Percentiles rank a stretch among this genome's conserved stretches.
phyloP scores from a whole-genome alignment of 1,284 basidiomycete species.

The Irpex rosettiformis region DNA sequence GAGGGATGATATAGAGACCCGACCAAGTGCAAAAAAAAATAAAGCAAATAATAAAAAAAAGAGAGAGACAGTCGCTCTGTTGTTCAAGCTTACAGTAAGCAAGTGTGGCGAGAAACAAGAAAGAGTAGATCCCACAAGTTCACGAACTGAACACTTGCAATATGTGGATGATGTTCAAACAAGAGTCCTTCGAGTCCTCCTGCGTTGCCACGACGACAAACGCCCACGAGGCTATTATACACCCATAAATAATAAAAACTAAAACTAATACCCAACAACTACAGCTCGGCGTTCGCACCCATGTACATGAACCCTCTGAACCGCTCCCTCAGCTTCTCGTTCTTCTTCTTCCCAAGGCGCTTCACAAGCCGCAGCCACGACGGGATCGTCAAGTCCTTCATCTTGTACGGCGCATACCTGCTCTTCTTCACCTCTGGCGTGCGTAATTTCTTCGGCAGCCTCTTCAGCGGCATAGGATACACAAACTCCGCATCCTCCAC shows the following conservation, averaged over 20 bases:
- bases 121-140: background rate
- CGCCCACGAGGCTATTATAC: conserved; percentile 3
- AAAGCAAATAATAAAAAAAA: background rate
- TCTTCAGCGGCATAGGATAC: conserved; percentile 60
- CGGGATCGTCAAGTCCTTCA: conserved; percentile 75
- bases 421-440: conserved; percentile 39
- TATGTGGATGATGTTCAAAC: background rate
- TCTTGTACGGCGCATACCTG: conserved; percentile 66
- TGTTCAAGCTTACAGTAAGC: background rate
- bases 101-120: background rate
- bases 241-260: background rate
- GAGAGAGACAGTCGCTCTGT: conserved; percentile 3
- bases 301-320: conserved; percentile 75
- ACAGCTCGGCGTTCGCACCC: conserved; percentile 37
- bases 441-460: conserved; percentile 58
- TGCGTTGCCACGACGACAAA: background rate
- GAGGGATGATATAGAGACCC: background rate
- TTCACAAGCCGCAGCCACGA: conserved; percentile 75
- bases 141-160: background rate
- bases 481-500: conserved; percentile 22
- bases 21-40: background rate
- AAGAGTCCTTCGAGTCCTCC: background rate
- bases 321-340: conserved; percentile 60
- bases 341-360: conserved; percentile 48
- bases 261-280: conserved; percentile 12